These are phyloP conservation scores for Epichloe festucae DNA, from an alignment of 2,329 filamentous ascomycete genomes.

Conservation along the genomic window DNA sequence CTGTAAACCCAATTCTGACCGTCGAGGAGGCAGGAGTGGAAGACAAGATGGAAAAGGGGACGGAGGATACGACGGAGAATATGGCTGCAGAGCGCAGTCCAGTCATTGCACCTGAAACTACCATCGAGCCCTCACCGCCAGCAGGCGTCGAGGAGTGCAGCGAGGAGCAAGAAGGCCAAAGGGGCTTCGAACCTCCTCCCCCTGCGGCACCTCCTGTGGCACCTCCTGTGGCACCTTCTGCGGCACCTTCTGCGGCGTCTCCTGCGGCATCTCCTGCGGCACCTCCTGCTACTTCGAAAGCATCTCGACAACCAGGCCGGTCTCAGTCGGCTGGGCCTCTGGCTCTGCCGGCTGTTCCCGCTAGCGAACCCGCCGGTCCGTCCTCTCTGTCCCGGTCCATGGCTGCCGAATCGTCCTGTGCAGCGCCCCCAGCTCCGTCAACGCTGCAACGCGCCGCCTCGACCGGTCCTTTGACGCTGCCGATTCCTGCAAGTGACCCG, in stretches of 20 bases:
- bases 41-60: neutral
- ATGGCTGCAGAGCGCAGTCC: constrained; percentile 2
- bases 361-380: constrained; percentile 38
- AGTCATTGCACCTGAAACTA: constrained; percentile 2
- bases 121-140: neutral
- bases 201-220: neutral
- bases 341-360: constrained; percentile 23
- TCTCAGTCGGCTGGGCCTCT: constrained; percentile 27
- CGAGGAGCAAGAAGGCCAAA: neutral
- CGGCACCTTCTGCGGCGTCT: too few species aligned
- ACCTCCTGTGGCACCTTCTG: neutral
- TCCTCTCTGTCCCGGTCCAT: constrained; percentile 24
- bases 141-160: neutral
- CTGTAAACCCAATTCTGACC: constrained; percentile 14
- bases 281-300: neutral
- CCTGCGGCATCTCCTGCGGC: neutral
- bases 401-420: constrained; percentile 8
- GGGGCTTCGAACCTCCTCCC: neutral
- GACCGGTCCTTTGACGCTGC: constrained; percentile 18
- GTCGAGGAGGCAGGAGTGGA: neutral
- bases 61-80: neutral
- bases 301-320: constrained; percentile 17
- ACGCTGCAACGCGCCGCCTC: constrained; percentile 27
- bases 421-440: constrained; percentile 20
- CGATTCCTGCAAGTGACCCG: constrained; percentile 36